These are phyloP conservation scores for Chrysosporium queenslandicum DNA, from an alignment of 2,329 filamentous ascomycete genomes.

Conservation along the genomic window DNA sequence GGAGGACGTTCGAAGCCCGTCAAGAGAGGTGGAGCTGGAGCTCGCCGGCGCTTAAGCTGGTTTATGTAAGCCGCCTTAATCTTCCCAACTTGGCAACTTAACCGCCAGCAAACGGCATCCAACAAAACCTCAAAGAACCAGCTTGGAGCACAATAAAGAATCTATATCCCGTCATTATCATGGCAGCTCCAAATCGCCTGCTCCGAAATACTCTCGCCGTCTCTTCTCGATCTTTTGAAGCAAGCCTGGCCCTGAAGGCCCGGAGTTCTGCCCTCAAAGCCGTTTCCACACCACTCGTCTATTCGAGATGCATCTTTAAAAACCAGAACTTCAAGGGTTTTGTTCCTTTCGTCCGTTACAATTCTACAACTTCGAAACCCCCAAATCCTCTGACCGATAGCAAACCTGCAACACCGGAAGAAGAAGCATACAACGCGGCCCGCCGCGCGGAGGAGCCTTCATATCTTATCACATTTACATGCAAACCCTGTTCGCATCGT, in stretches of 20 bases:
- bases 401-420: slow-evolving; percentile 25
- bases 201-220: slow-evolving; percentile 6
- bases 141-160: no score
- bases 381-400: slow-evolving; percentile 29
- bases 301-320: background rate
- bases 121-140: no score
- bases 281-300: background rate
- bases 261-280: slow-evolving; percentile 1
- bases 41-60: no score
- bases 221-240: background rate
- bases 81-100: no score
- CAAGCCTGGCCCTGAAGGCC: slow-evolving; percentile 7
- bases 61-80: background rate
- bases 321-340: slow-evolving; percentile 2
- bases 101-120: no score
- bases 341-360: slow-evolving; percentile 21
- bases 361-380: slow-evolving; percentile 22
- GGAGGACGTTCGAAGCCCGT: background rate
- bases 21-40: background rate
- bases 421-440: slow-evolving; percentile 29
- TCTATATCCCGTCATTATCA: slow-evolving; percentile 6
- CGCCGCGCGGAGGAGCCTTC: slow-evolving; percentile 48
- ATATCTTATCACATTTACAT: slow-evolving; percentile 88
- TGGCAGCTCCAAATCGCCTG: slow-evolving; percentile 12
- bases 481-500: slow-evolving; percentile 68